Conservation (phyloP, 495 filamentous ascomycete species). For the Pyrenula aspistea region DNA sequence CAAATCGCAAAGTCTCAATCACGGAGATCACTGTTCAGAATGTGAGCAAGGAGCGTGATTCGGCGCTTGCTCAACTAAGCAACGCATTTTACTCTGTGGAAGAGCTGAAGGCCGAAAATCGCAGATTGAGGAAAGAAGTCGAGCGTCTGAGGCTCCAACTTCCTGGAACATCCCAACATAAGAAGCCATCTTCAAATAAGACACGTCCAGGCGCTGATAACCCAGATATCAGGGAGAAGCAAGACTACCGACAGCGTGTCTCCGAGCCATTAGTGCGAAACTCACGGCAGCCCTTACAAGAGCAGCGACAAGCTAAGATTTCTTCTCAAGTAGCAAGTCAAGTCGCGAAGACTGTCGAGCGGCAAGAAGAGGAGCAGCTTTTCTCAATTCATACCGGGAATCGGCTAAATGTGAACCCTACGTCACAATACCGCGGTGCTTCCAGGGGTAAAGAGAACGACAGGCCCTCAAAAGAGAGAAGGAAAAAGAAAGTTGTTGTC, state of each 20-base stretch:
- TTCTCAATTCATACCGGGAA: conserved; percentile 24
- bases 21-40: conserved; percentile 48
- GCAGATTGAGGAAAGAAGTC: conserved; percentile 35
- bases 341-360: conserved; percentile 27
- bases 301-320: conserved; percentile 12
- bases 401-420: conserved; percentile 9
- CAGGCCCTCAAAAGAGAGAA: conserved; percentile 17
- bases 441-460: conserved; percentile 1
- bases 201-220: too few species aligned
- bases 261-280: too few species aligned
- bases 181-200: too few species aligned
- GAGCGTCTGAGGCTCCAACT: conserved; percentile 31
- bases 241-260: too few species aligned
- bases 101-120: conserved; percentile 48
- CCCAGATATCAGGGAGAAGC: too few species aligned
- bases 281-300: not conserved
- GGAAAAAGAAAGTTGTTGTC: not conserved
- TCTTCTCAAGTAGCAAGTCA: conserved; percentile 31
- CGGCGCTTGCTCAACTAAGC: conserved; percentile 49
- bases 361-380: conserved; percentile 32
- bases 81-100: conserved; percentile 51
- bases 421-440: not conserved
- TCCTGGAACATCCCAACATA: conserved; percentile 3
- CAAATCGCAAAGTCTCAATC: conserved; percentile 45
- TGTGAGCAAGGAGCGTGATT: conserved; percentile 51